Evolutionary conservation across 805 yeast species (phyloP), one percentile per base, ranked within the genome.

Genomic region (Saturnispora dispora): DNA sequence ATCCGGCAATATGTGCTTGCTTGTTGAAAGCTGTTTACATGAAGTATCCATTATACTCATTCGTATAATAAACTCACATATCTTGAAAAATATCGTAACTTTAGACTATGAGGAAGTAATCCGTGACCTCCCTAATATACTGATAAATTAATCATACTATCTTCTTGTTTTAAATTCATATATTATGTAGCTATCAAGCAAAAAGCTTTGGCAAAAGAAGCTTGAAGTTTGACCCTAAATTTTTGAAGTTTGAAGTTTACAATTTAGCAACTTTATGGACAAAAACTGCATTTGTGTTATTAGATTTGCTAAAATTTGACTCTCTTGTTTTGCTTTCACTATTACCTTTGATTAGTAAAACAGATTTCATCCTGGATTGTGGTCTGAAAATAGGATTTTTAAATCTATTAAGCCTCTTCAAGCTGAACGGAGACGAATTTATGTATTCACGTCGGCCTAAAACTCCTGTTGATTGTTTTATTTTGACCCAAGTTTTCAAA

Each of bases 391-490:
- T n/a, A 18, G 41, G 41, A 37, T 37, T 37, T 25, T 36, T 35
- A 17, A 48, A 48, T n/a, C 51, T 42, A 35, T 48, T 48, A 23
- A 48, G 33, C n/a, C 17, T 35, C 10, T 43, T 48, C 10, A 48
- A 33, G n/a, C 44, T 48, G 17, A 48, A 18, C 9, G 41, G 23
- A 20, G 41, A 37, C 18, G 15, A 18, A 4, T 23, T 22, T 9
- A 39, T 48, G 17, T 28, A 48, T 43, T 48, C 47, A 25, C 51
- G 28, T 53, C 95, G 70, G 1, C 96, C 96, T 39, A 88, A 63
- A 5, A 86, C 77, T 7, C 91, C 87, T 53, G 81, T 82, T 42
- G 80, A 79, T 58, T 85, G 90, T 50, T 76, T 74, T 15, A 69
- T 69, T 55, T 78, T 77, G 66, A 80, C 81, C 40, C 83, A 64